Evolutionary conservation across 352 stramenopile genomes (phyloP).

Genomic region (Globisporangium megalacanthum): DNA sequence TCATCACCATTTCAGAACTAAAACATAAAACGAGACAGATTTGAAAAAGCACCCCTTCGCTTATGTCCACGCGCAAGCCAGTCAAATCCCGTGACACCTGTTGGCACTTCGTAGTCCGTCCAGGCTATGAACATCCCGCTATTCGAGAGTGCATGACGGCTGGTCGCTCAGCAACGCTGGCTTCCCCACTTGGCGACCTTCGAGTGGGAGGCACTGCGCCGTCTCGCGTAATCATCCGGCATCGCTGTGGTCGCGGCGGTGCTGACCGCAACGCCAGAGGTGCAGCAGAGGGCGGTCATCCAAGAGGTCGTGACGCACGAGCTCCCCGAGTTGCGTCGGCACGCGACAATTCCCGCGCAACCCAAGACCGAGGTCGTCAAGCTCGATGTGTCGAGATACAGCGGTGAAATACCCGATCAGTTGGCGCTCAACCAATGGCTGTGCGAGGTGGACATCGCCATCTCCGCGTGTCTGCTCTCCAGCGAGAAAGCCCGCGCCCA

Average conservation of each 20-base stretch:
- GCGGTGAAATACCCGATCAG: background rate
- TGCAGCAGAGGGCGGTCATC: background rate
- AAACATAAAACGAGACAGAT: background rate
- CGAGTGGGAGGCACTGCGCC: too few relatives aligned
- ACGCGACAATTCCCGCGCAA: background rate
- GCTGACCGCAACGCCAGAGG: background rate
- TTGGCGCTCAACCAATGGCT: background rate
- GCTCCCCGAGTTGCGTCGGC: background rate
- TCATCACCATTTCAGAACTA: background rate
- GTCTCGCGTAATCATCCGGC: background rate
- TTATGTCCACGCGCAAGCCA: background rate
- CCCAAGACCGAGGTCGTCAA: too few relatives aligned
- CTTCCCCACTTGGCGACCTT: background rate
- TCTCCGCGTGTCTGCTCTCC: background rate
- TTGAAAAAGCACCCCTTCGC: too few relatives aligned
- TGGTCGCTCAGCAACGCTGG: background rate
- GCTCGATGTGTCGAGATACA: too few relatives aligned
- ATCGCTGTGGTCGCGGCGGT: background rate
- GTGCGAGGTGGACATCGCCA: too few relatives aligned
- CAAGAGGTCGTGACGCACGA: conserved; percentile 1
- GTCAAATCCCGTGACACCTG: background rate
- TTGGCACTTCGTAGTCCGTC: background rate
- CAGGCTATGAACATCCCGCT: background rate
- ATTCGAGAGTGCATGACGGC: background rate
- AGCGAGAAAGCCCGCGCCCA: background rate